phyloP scores from a whole-genome alignment of 192 early-diverging fungal genomes.

The Backusella australiensis region DNA sequence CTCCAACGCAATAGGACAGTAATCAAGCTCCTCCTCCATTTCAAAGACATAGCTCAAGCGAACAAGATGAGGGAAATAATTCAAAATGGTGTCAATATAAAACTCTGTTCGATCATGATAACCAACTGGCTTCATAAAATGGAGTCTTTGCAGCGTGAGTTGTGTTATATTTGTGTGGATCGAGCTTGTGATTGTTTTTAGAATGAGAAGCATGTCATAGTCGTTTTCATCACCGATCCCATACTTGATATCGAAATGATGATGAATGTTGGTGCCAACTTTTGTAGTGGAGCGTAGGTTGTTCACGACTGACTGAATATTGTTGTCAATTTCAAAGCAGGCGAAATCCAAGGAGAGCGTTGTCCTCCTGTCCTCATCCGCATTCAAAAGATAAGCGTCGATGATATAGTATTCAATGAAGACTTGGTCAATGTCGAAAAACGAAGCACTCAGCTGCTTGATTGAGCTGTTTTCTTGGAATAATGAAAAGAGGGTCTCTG shows the following conservation, averaged over 20 bases:
- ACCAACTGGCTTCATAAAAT: neutral
- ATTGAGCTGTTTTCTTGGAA: neutral
- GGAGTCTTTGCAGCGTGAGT: neutral
- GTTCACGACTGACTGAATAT: neutral
- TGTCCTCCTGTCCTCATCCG: neutral
- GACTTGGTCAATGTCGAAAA: neutral
- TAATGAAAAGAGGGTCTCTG: neutral
- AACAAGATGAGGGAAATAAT: neutral
- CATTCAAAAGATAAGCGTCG: neutral
- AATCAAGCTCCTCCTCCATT: neutral
- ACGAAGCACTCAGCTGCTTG: neutral
- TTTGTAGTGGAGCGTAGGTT: neutral
- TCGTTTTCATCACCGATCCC: neutral
- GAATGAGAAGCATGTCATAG: neutral
- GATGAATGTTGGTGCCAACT: neutral
- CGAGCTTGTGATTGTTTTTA: neutral
- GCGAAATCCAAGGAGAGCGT: neutral
- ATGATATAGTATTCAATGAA: neutral
- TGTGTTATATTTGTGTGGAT: neutral
- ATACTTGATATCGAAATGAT: neutral
- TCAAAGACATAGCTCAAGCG: neutral
- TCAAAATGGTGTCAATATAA: neutral
- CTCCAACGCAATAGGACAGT: neutral
- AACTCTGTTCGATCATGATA: neutral
- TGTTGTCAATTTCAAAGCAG: constrained; percentile 2